These are phyloP conservation scores for Patellaria atrata DNA, from an alignment of 495 filamentous ascomycete genomes.

Conservation along the genomic window DNA sequence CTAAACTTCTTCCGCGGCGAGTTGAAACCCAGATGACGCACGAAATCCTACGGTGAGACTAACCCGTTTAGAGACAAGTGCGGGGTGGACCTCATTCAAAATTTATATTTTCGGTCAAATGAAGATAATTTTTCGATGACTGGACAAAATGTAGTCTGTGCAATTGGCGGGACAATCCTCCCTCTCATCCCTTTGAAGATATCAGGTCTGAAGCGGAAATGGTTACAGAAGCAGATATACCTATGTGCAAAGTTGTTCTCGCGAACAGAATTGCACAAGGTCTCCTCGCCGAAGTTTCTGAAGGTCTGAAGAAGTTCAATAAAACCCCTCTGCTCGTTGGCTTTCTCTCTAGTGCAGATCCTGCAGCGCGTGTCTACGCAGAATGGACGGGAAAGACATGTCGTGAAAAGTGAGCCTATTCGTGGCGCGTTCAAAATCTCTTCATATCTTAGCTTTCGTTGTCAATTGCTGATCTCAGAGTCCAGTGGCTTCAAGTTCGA, in stretches of 20 bases:
- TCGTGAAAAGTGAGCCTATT: conserved; percentile 64
- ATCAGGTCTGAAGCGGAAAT: no score
- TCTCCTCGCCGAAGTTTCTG: conserved; percentile 61
- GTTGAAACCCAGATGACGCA: no score
- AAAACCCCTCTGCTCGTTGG: conserved; percentile 67
- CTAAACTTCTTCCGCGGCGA: no score
- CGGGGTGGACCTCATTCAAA: no score
- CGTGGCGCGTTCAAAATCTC: conserved; percentile 13
- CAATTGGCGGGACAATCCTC: no score
- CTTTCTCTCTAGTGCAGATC: conserved; percentile 83
- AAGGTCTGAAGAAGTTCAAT: conserved; percentile 53
- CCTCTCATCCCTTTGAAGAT: no score
- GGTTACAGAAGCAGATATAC: conserved; percentile 14
- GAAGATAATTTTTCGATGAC: no score
- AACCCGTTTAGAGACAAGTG: no score
- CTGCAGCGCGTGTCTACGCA: conserved; percentile 81
- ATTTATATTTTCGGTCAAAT: no score
- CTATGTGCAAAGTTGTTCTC: conserved; percentile 82
- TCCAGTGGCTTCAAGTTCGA: conserved; percentile 76
- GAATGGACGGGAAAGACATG: conserved; percentile 96
- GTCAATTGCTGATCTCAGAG: neutral
- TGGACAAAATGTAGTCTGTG: no score
- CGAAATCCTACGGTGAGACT: no score
- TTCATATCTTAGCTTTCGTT: conserved; percentile 7
- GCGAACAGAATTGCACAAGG: conserved; percentile 69